Base-by-base conservation (phyloP, 139 green algal genomes). In the Microglena sp. region DNA sequence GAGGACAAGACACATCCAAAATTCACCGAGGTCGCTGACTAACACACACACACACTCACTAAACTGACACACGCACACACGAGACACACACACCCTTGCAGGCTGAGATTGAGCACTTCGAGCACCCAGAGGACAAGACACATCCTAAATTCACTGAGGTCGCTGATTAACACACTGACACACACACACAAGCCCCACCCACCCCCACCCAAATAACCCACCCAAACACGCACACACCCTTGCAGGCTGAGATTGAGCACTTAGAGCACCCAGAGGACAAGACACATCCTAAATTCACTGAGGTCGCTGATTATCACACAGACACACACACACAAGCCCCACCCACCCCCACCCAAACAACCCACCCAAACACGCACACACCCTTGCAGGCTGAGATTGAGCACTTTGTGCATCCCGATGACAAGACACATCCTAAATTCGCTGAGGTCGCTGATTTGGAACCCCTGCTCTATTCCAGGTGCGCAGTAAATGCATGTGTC, bases 41-140 rank as follows among this genome's bases (percentile, higher is more conserved):
- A 11, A 50, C 40, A 50, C 40, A 50, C 40, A 50, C 18, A 50
- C 40, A 18, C 40, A 50, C 40, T 18, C 43, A 53, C n/a, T n/a
- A n/a, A n/a, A n/a, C n/a, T n/a, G n/a, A n/a, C n/a, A n/a, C n/a
- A n/a, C n/a, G n/a, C n/a, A n/a, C n/a, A n/a, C n/a, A n/a, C n/a
- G n/a, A n/a, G n/a, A n/a, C n/a, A n/a, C n/a, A n/a, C n/a, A n/a
- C n/a, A n/a, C 53, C 36, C 40, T 32, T 44, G 3, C 66, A 90
- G 78, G 93, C 92, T 33, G 94, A 99, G 78, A 98, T 99, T 45
- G 94, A 99, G 86, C 94, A 99, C 78, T 99, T 99, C 75, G 84
- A 92, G 43, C 86, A 96, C 77, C 93, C 93, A 2, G 78, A 88
- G 2, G 73, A 96, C 71, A 99, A 99, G 83, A 61, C 63, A 18